Evolutionary conservation across 179 eudicot species (phyloP), one percentile per base, ranked within the genome.

Genomic region (Corrigiola litoralis): DNA sequence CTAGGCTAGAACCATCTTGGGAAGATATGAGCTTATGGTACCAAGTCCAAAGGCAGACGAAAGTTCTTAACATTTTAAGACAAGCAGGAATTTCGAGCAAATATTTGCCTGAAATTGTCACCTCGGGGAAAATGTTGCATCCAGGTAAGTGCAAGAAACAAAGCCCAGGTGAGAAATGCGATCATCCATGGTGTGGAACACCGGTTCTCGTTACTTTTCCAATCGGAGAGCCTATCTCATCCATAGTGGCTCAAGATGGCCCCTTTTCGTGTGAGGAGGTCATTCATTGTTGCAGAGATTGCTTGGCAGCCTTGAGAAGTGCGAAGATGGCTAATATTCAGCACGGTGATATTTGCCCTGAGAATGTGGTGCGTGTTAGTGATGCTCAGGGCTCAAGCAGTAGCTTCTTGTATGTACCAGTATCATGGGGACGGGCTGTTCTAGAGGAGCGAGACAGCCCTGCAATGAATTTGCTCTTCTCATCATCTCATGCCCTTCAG

Each of bases 11-110:
- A 65, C 96, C 94, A 6, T 84, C 91, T 21, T 86, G 88, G 89
- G 95, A 91, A 63, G 96, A 89, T 75, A 91, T 91, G 97, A 85
- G 87, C 48, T 77, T 88, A 17, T 91, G 97, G 97, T 91, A 91
- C 77, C 97, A 81, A 73, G 97, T 91, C 0, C 97, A 91, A 60
- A 80, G 97, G 78, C 97, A 91, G 63, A 89, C 91, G 28, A 91
- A 91, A 77, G 84, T 91, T 32, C 60, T 91, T 34, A 89, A 86
- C 69, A 75, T 89, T 31, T 72, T 91, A 17, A 81, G 80, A 55
- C 89, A 91, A 55, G 74, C 81, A 5, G 89, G 87, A 42, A 66
- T 85, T 52, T 81, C 88, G 1, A 78, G 87, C 77, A 85, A 79
- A 45, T 66, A 83, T 73, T 72, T 89, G 51, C 96, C 96, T 1